Evolutionary conservation across 768 basidiomycete genomes (phyloP), one percentile per base, ranked within the genome.

Genomic region (Russula lepida): DNA sequence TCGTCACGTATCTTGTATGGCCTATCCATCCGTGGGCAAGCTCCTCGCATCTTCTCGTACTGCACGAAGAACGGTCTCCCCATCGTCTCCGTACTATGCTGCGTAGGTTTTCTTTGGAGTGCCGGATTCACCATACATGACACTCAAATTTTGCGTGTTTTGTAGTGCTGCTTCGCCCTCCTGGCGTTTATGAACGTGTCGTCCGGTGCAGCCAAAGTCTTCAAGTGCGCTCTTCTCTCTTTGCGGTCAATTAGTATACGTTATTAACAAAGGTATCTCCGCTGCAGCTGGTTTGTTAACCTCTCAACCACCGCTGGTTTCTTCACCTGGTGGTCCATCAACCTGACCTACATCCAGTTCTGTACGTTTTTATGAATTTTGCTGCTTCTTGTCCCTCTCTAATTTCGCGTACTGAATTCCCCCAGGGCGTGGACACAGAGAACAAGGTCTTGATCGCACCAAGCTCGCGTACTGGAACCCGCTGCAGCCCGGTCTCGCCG

Each of bases 291-390:
- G 86, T 83, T 92, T 67, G 83, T 84, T 54, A 83, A 77, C 71
- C 74, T 95, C 59, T 76, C 80, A 3, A 82, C 86, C 12, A 81
- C 85, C 35, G 83, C 80, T 46, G 85, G 86, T 7, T 86, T 88
- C 74, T 77, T 85, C 66, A 75, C 80, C 50, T 89, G 88, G 87
- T 76, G 78, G 62, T 70, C 79, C 37, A 83, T 88, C 71, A 86
- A 86, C 70, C 59, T 88, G 30, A 88, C 88, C 17, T 92, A 86
- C 74, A 68, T 88, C 56, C 81, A 74, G 72, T 91, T 86, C 77
- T 80, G 85, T 84, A 64, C 64, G 84, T 58, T 50, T 57, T 4
- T 44, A 2, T 13, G 6, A 35, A 21, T 52, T 21, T 19, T 6
- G 13, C 17, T 32, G n/a, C 13, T 23, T 15, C 9, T 25, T 13